Percentiles rank a stretch among this genome's conserved stretches.
Conservation (phyloP, 352 stramenopile species). For the Pythium dissotocum region DNA sequence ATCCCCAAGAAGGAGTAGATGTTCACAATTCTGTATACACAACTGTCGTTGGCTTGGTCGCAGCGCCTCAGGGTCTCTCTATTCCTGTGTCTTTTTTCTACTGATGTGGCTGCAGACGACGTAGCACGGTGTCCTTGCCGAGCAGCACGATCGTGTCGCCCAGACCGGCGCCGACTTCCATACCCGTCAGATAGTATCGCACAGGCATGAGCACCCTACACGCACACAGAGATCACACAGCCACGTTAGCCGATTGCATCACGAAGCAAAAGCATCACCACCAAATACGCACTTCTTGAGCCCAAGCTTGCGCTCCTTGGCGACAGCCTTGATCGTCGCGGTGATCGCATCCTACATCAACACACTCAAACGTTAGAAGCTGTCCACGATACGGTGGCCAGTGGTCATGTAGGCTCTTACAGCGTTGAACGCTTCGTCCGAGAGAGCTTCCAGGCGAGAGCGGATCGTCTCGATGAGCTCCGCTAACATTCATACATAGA, state of each 20-base stretch:
- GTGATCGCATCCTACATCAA: slow-evolving; percentile 69
- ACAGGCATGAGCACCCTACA: slow-evolving; percentile 85
- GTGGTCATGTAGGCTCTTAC: slow-evolving; percentile 28
- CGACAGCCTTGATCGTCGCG: slow-evolving; percentile 70
- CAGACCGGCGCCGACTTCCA: slow-evolving; percentile 82
- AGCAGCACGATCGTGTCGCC: slow-evolving; percentile 84
- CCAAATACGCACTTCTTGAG: slow-evolving; percentile 73
- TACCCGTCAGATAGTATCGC: slow-evolving; percentile 84
- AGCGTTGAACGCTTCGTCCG: slow-evolving; percentile 67
- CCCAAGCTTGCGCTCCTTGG: slow-evolving; percentile 74
- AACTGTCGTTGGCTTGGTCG: too few relatives aligned
- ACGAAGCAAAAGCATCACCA: not conserved
- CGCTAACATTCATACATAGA: slow-evolving; percentile 19
- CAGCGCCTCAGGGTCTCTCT: not conserved
- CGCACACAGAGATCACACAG: slow-evolving; percentile 1
- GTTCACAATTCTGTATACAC: not conserved
- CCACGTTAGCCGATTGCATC: not conserved
- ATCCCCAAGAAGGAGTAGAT: slow-evolving; percentile 14
- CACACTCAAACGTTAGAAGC: not conserved
- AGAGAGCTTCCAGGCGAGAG: slow-evolving; percentile 44
- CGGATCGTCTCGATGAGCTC: slow-evolving; percentile 58
- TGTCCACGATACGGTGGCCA: not conserved
- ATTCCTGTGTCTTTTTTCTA: not conserved
- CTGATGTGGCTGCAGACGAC: slow-evolving; percentile 24
- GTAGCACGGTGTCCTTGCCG: slow-evolving; percentile 57